Evolutionary conservation across 1,284 basidiomycete genomes (phyloP), one percentile per base, ranked within the genome.

Genomic region (Neonothopanus nambi): DNA sequence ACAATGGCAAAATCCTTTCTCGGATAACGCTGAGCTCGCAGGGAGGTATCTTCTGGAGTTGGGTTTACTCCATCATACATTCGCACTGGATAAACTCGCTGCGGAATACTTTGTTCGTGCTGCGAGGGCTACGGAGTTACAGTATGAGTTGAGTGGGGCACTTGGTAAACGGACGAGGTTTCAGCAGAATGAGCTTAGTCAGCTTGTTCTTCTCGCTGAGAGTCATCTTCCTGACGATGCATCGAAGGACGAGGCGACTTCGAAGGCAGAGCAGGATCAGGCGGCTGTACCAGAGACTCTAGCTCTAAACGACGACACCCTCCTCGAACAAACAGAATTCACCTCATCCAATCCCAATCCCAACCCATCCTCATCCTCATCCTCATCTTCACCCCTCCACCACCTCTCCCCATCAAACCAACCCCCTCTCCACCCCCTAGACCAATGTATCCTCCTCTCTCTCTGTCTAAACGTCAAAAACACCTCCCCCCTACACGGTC

Each of bases 91-190:
- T 68, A 89, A 85, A 66, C 68, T 76, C 1, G 95, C 96, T 5
- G 85, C 87, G 20, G 86, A 90, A 53, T 77, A 79, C 47, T 98
- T 98, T 64, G 78, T 95, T 28, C 74, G 80, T 5, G 93, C 96
- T 0, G 90, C 93, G 0, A 78, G 80, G 50, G 79, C 84, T 41
- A 91, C 88, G 21, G 88, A 88, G 2, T 72, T 99, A 52, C 81
- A 90, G 67, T 99, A 94, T 69, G 91, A 95, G 71, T 78, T 99
- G 56, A 95, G 93, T 0, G 97, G 97, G 12, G 93, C 95, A 6
- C 75, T 96, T 54, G 97, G 97, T 21, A 95, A 91, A 73, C 81
- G 92, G 56, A 99, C 97, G 13, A 98, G 94, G 70, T 99, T 91
- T 70, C 97, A 99, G 70, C 78, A 89, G 59, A 82, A 77, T 50